phyloP scores from a whole-genome alignment of 2,329 filamentous ascomycete species.

The Orbilia ellipsospora region DNA sequence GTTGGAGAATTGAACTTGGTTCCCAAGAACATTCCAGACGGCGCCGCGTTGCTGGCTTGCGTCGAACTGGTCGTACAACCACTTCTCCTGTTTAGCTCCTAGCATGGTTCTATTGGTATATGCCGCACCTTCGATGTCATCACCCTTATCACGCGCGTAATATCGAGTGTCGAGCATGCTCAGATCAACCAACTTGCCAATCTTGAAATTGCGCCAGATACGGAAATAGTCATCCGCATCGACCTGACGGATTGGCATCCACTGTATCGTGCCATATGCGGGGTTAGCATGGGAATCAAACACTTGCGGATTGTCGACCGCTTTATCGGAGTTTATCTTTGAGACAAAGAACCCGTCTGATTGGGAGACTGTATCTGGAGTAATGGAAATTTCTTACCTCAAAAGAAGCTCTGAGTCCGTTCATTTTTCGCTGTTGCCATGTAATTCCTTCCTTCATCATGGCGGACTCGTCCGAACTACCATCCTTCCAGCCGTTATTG shows the following conservation, averaged over 20 bases:
- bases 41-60: slow-evolving; percentile 74
- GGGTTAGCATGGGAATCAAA: slow-evolving; percentile 58
- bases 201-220: slow-evolving; percentile 74
- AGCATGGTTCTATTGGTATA: slow-evolving; percentile 74
- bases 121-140: slow-evolving; percentile 70
- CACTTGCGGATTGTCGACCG: too few relatives aligned
- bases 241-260: slow-evolving; percentile 72
- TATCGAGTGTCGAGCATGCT: slow-evolving; percentile 76
- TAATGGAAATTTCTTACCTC: slow-evolving; percentile 62
- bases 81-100: slow-evolving; percentile 78
- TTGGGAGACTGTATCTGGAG: background rate
- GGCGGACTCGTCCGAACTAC: slow-evolving; percentile 71
- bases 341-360: too few relatives aligned
- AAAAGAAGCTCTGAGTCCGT: slow-evolving; percentile 77
- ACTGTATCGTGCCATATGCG: slow-evolving; percentile 70
- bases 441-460: slow-evolving; percentile 71
- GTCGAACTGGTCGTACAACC: slow-evolving; percentile 74
- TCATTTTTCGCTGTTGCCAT: slow-evolving; percentile 79
- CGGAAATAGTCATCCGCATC: slow-evolving; percentile 76
- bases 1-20: slow-evolving; percentile 75
- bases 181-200: slow-evolving; percentile 74
- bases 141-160: slow-evolving; percentile 75
- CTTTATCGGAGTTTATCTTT: too few relatives aligned
- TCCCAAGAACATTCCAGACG: slow-evolving; percentile 77
- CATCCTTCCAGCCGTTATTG: slow-evolving; percentile 74